Evolutionary conservation across 108 stramenopile species (phyloP).

Genomic region (Nitzschia putrida): DNA sequence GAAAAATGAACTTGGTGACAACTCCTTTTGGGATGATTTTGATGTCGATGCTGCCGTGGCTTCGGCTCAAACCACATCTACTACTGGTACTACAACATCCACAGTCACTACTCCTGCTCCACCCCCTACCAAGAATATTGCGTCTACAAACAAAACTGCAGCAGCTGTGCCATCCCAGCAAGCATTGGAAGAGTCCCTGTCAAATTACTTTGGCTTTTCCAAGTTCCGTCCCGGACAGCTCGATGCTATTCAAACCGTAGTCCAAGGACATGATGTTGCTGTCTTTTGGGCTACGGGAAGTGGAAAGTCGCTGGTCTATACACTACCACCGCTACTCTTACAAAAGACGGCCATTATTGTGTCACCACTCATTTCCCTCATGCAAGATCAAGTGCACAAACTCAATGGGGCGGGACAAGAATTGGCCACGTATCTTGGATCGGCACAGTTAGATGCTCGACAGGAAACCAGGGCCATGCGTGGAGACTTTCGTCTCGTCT

Average conservation of each 20-base stretch:
- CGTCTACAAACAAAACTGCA: too few species aligned
- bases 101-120: neutral
- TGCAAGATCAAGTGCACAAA: conserved; percentile 91
- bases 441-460: conserved; percentile 54
- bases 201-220: conserved; percentile 45
- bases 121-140: conserved; percentile 15
- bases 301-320: conserved; percentile 89
- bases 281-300: conserved; percentile 94
- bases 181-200: conserved; percentile 27
- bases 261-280: conserved; percentile 61
- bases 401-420: conserved; percentile 54
- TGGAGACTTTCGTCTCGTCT: conserved; percentile 77
- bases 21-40: conserved; percentile 34
- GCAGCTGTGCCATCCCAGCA: neutral
- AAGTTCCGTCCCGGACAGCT: conserved; percentile 45
- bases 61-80: neutral
- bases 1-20: conserved; percentile 23
- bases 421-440: conserved; percentile 69
- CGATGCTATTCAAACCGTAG: conserved; percentile 32
- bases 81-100: neutral
- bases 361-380: conserved; percentile 82
- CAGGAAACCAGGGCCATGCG: conserved; percentile 51
- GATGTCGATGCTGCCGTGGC: conserved; percentile 47
- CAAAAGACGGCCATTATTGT: conserved; percentile 60
- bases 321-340: conserved; percentile 81